Evolutionary conservation across 2,329 filamentous ascomycete species (phyloP), one percentile per base, ranked within the genome.

Genomic region (Ascochyta lentis): DNA sequence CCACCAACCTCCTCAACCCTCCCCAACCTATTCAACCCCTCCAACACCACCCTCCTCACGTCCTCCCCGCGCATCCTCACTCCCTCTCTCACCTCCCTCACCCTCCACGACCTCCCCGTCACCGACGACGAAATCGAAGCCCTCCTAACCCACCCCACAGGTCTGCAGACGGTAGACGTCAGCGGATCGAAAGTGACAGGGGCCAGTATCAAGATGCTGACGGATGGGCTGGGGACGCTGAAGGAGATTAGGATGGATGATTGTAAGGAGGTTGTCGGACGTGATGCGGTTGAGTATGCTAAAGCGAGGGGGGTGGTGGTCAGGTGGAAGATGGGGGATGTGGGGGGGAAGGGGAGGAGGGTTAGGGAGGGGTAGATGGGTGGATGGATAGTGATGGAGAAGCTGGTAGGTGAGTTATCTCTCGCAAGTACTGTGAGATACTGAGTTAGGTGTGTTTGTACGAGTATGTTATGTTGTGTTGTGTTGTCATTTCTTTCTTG

Each of bases 201-300:
- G 6, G 75, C 75, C 1, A 68, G 72, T 2, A 70, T 81, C 29
- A 78, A 76, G 56, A 70, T 69, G 54, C 59, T 78, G 15, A 67
- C 73, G 0, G 68, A 74, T 26, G 54, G 49, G 8, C 37, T 73
- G 10, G 60, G 61, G 0, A 56, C 59, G 9, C 56, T 79, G 5
- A 63, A 62, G 38, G 58, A 55, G 10, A 59, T 80, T 16, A 66
- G 64, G 3, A 60, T 77, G 16, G 66, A 78, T 40, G 56, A 74
- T 8, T 80, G 78, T 43, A 48, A 48, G 2, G 45, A 63, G 6
- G 68, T 80, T 1, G 64, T 48, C 10, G 70, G 72, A 15, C 58
- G 71, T 1, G 78, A 80, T 64, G 78, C 77, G 0, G 66, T 79
- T 4, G 67, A 71, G 12, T 79, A 77, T 69, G 78, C 78, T 3